Evolutionary conservation across 148 eudicot species (phyloP), one percentile per base, ranked within the genome.

Genomic region (Chenopodium formosanum): DNA sequence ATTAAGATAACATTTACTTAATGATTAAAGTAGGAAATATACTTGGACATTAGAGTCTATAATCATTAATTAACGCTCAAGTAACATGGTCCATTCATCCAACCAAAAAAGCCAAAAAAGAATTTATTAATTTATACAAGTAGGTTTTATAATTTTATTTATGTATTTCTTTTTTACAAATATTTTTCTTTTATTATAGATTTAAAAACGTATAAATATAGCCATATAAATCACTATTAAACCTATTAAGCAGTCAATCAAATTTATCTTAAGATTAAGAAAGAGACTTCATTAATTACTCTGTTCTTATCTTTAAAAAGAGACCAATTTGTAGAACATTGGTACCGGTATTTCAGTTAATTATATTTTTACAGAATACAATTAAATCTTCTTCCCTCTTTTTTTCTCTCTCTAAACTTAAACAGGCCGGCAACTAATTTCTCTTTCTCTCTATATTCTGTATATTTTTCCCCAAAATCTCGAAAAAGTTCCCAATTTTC

Each of bases 291-390:
- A 16, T 34, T 70, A 7, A 6, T 70, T 68, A 68, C 50, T 71
- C 7, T 4, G 27, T 71, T 71, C 12, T 71, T 37, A 71, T 71
- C 74, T 71, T 71, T 1, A 19, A 37, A 71, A 71, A 44, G 23
- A 71, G 32, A 11, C 29, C 72, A 29, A 29, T 31, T 71, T 19
- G 22, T 71, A 31, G 19, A 29, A 69, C 76, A 74, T 80, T 68
- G 80, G 85, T 80, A 80, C 87, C 83, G 85, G 82, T 86, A 84
- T 65, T 84, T 84, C 84, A 75, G 89, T 86, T 86, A 82, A 76
- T 64, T 29, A 60, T 9, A n/a, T 34, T 29, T 32, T 8, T 2
- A 27, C 23, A 62, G 7, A 40, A 40, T 40, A 40, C 44, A 40
- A 40, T 19, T 62, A 7, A 2, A 3, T 47, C 58, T 46, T 44